Base-by-base conservation (phyloP, 2,329 filamentous ascomycete species). In the Phialophora tarda region DNA sequence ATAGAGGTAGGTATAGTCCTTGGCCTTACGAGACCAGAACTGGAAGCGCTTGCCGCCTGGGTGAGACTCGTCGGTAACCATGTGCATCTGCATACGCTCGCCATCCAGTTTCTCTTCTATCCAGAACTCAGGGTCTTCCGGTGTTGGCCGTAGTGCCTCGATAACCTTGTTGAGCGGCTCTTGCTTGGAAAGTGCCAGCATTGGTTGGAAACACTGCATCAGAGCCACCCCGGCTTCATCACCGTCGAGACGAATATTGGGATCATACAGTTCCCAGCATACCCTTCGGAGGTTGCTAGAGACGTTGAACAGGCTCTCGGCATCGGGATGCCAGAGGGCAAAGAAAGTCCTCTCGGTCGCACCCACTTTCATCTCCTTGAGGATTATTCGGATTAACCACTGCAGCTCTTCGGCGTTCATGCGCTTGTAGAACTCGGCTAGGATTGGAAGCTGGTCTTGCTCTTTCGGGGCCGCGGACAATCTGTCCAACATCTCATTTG, bases 71-170 rank as follows among this genome's bases (percentile, higher is more conserved):
- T 97, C 92, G 64, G 90, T 83, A 12, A 86, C 78, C 90, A 98
- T 93, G 77, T 99, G 95, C 76, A 99, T 84, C 77, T 99, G 95
- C 89, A 99, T 97, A 28, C 95, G 87, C 79, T 99, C 95, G 1
- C 95, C 95, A 72, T 99, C 95, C 8, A 99, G 82, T 78, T 99
- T 99, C 79, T 99, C 95, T 77, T 99, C 95, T 56, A 98, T 95
- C 93, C 93, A 98, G 75, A 96, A 99, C 8, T 90, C 87, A 0
- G 85, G 82, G 60, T 96, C 89, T 0, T 91, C 88, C 26, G 89
- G 85, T 0, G 87, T 89, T 0, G 85, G 83, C 1, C 87, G 85
- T 78, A 89, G 86, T 53, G 81, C 88, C 21, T 87, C 82, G 1
- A 96, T 87, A 86, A 96, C 48, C n/a, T 63, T 60, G 3, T 67